Evolutionary conservation across 2,329 filamentous ascomycete genomes (phyloP).

Genomic region (Ploettnerulaceae sp.): DNA sequence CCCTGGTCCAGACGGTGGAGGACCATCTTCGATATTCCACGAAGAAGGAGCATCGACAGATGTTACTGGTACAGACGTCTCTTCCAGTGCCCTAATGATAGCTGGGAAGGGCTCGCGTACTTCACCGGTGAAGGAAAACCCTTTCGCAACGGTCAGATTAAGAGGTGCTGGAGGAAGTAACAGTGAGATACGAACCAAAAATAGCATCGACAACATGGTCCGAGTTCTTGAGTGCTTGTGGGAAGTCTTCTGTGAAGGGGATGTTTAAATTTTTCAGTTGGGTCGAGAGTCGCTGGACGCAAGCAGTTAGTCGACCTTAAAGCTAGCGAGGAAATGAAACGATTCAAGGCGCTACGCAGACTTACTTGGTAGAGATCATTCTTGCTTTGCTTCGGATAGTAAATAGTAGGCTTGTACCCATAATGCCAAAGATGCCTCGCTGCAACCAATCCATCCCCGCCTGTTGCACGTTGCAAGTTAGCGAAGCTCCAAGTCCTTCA

Average conservation of each 20-base stretch:
- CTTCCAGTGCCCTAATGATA: constrained; percentile 72
- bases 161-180: neutral
- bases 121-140: constrained; percentile 88
- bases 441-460: constrained; percentile 90
- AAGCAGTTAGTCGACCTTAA: neutral
- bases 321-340: neutral
- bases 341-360: neutral
- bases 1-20: constrained; percentile 70
- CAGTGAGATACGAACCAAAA: constrained; percentile 57
- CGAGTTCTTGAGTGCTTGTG: constrained; percentile 56
- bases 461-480: too few species aligned
- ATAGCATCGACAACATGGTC: constrained; percentile 90
- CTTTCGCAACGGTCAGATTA: constrained; percentile 37
- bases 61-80: constrained; percentile 70
- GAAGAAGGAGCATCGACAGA: constrained; percentile 91
- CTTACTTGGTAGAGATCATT: constrained; percentile 81
- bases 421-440: constrained; percentile 89
- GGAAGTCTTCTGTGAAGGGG: constrained; percentile 80
- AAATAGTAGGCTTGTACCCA: constrained; percentile 82
- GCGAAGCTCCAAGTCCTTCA: too few species aligned
- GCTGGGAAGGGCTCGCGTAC: constrained; percentile 87
- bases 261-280: constrained; percentile 81
- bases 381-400: constrained; percentile 89
- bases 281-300: constrained; percentile 64
- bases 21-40: constrained; percentile 88